Percentiles rank a stretch among this genome's conserved stretches.
phyloP scores from a whole-genome alignment of 192 early-diverging fungal genomes.

The Coemansia sp. region DNA sequence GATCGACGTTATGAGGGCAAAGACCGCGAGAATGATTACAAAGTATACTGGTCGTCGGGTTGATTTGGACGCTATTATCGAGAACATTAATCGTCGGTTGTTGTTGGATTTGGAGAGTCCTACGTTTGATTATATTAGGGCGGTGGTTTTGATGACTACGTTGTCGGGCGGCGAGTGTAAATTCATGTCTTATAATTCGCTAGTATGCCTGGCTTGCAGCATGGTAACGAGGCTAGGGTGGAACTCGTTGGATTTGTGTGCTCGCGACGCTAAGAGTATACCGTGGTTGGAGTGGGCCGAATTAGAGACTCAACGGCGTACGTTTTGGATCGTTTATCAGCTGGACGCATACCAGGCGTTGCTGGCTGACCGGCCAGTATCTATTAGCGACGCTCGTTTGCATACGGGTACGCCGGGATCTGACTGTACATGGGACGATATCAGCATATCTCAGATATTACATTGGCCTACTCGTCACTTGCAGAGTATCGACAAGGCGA shows the following conservation, averaged over 20 bases:
- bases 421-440: constrained; percentile 52
- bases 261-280: constrained; percentile 13
- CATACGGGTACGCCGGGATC: constrained; percentile 43
- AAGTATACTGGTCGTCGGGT: constrained; percentile 30
- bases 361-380: constrained; percentile 48
- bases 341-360: constrained; percentile 50
- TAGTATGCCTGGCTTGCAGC: constrained; percentile 47
- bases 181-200: constrained; percentile 53
- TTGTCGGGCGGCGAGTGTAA: constrained; percentile 39
- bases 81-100: constrained; percentile 30
- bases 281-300: constrained; percentile 44
- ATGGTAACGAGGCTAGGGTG: constrained; percentile 50
- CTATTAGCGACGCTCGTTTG: constrained; percentile 36
- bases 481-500: constrained; percentile 17
- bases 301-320: constrained; percentile 50
- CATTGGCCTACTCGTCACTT: constrained; percentile 53
- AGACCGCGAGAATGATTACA: constrained; percentile 33
- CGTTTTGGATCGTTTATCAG: constrained; percentile 56
- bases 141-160: constrained; percentile 43
- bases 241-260: constrained; percentile 49
- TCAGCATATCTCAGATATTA: constrained; percentile 48
- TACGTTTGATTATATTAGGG: constrained; percentile 47
- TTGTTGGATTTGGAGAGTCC: constrained; percentile 37
- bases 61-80: constrained; percentile 30
- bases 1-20: constrained; percentile 45